Base-by-base conservation (phyloP, 768 basidiomycete genomes). In the Lactarius hatsudake region DNA sequence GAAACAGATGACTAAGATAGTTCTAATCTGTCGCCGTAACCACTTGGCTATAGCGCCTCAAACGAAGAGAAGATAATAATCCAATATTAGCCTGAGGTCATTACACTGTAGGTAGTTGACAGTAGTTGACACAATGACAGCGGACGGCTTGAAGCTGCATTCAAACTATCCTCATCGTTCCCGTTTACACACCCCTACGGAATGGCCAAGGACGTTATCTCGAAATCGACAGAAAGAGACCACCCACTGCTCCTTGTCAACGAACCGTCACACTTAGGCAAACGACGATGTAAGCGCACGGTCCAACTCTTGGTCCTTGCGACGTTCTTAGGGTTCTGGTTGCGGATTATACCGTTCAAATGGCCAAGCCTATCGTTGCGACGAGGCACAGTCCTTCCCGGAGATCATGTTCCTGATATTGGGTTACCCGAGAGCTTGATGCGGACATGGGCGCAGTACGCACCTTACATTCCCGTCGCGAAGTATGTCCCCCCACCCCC, bases 11-110 rank as follows among this genome's bases (percentile, higher is more conserved):
- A 66, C 18, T 42, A 55, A 64, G 34, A 15, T 13, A 12, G 56
- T 85, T 86, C 85, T 85, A 86, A 86, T 87, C 85, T 85, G 84
- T 87, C 86, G 86, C 86, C 82, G 83, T 87, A 87, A 87, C 86
- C 85, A 86, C 86, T 87, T 87, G 84, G 86, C 85, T 86, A 87
- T 87, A 85, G 86, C 84, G 86, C 85, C 86, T 73, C 48, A 3
- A 23, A 36, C 3, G 17, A 18, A 1, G 15, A 5, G 26, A 13
- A 7, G 26, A 15, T 15, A 13, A 28, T 17, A 6, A 53, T 7
- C 5, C 13, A 6, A 3, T 28, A 15, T 53, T 26, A 26, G 5
- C 12, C 12, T 51, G 48, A 51, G 26, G n/a, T n/a, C 1, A 23
- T 5, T 1, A 12, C n/a, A 18, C 17, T 6, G 40, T 1, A 42